Conservation (phyloP, 169 alveolate species). For the Cryptosporidium canis region DNA sequence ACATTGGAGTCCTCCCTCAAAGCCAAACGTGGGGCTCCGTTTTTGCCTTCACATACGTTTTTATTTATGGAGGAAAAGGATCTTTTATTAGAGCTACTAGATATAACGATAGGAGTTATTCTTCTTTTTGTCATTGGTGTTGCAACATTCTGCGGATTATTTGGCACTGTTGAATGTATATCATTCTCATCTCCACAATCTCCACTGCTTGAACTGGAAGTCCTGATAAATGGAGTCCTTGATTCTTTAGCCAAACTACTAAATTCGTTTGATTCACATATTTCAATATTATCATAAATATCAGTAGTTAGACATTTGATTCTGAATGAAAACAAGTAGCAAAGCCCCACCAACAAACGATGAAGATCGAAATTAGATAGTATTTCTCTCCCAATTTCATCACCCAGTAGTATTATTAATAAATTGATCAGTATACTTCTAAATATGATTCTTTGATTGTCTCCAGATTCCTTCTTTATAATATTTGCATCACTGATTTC, state of each 20-base stretch:
- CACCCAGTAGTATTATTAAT: background rate
- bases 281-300: conserved; percentile 3
- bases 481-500: conserved; percentile 28
- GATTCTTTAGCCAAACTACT: background rate
- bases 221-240: background rate
- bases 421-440: conserved; percentile 57
- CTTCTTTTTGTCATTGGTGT: conserved; percentile 4
- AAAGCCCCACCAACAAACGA: conserved; percentile 3
- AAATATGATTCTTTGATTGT: conserved; percentile 22
- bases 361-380: conserved; percentile 16
- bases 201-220: conserved; percentile 7
- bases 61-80: background rate
- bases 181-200: background rate
- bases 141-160: conserved; percentile 1
- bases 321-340: conserved; percentile 37
- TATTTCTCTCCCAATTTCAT: background rate
- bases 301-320: conserved; percentile 41
- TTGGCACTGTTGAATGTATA: background rate
- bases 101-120: conserved; percentile 36
- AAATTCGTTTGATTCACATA: background rate
- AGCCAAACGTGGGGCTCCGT: background rate
- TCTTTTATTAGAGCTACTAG: background rate
- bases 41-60: background rate
- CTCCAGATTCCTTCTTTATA: conserved; percentile 37
- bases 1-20: conserved; percentile 4